Conservation (phyloP, 1,284 basidiomycete species). For the Gymnopus androsaceus region DNA sequence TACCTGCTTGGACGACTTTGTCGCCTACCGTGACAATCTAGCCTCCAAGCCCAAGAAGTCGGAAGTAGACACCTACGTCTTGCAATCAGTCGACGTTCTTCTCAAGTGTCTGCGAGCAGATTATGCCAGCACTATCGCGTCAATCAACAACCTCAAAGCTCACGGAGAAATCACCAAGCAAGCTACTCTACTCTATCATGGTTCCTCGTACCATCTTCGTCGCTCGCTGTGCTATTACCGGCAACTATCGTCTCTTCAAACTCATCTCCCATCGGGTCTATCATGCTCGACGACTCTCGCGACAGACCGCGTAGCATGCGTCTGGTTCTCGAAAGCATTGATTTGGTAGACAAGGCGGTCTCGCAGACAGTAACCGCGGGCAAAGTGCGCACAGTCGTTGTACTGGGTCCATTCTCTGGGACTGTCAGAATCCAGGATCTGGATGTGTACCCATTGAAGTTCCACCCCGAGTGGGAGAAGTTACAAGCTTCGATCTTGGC, state of each 20-base stretch:
- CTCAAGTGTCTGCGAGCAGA: constrained; percentile 49
- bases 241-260: constrained; percentile 50
- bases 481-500: constrained; percentile 39
- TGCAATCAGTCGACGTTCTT: constrained; percentile 45
- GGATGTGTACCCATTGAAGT: constrained; percentile 52
- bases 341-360: constrained; percentile 42
- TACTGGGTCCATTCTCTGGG: constrained; percentile 45
- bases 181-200: constrained; percentile 54
- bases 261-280: constrained; percentile 39
- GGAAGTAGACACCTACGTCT: constrained; percentile 40
- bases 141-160: constrained; percentile 45
- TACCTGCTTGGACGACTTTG: constrained; percentile 49
- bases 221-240: constrained; percentile 52
- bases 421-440: constrained; percentile 50
- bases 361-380: constrained; percentile 38
- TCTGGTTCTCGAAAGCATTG: constrained; percentile 48
- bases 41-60: constrained; percentile 36
- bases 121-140: constrained; percentile 46
- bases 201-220: constrained; percentile 51
- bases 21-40: constrained; percentile 42
- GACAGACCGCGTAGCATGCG: constrained; percentile 38
- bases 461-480: constrained; percentile 41
- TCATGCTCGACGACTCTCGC: constrained; percentile 28
- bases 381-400: constrained; percentile 41
- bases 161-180: constrained; percentile 59